Conservation (phyloP, 2,329 filamentous ascomycete genomes). For the Fulvia fulva region DNA sequence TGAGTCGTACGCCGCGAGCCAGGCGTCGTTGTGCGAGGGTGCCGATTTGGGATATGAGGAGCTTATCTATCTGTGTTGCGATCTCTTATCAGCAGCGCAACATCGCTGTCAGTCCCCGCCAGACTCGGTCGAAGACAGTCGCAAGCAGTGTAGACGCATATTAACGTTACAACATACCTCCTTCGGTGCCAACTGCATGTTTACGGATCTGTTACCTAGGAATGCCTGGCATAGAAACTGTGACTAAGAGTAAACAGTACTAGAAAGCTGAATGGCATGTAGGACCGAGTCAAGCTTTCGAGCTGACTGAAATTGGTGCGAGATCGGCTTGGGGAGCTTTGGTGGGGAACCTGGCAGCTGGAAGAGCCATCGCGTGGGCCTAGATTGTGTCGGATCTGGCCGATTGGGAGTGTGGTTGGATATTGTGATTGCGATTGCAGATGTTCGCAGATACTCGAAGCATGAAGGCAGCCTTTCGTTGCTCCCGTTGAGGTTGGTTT, state of each 20-base stretch:
- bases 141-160: not conserved
- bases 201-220: slow-evolving; percentile 6
- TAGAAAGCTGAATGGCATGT: not conserved
- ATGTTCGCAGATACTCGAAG: too few species aligned
- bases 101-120: not conserved
- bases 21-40: slow-evolving; percentile 82
- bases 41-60: slow-evolving; percentile 84
- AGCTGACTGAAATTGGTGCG: not conserved
- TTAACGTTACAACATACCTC: slow-evolving; percentile 25
- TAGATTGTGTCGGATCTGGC: not conserved
- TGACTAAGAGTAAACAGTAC: slow-evolving; percentile 1
- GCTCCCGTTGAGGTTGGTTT: too few species aligned
- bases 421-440: too few species aligned
- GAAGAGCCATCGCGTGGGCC: not conserved
- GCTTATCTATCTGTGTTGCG: slow-evolving; percentile 79
- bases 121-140: not conserved
- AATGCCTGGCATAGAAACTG: not conserved
- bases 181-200: slow-evolving; percentile 37
- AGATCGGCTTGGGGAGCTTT: not conserved
- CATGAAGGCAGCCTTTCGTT: too few species aligned
- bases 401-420: not conserved
- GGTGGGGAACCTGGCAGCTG: not conserved
- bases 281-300: not conserved
- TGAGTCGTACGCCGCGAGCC: slow-evolving; percentile 81
- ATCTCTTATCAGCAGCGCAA: not conserved